These are phyloP conservation scores for Mollisiaceae sp. DNA, from an alignment of 2,329 filamentous ascomycete genomes.

Conservation along the genomic window DNA sequence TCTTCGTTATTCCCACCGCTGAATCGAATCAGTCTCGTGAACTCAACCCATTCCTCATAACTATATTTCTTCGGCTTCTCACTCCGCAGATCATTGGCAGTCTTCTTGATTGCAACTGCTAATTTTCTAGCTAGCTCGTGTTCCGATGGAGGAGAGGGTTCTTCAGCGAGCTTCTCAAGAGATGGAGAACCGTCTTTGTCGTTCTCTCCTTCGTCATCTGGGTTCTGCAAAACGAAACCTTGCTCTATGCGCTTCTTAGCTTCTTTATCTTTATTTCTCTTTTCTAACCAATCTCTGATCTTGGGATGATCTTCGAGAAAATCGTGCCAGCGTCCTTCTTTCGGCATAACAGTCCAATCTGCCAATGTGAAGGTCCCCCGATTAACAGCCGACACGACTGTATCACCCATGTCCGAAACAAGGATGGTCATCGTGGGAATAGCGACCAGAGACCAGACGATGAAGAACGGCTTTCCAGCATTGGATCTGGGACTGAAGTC, in stretches of 20 bases:
- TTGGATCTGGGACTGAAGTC: slow-evolving; percentile 69
- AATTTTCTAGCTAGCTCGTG: slow-evolving; percentile 60
- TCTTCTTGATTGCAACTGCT: slow-evolving; percentile 59
- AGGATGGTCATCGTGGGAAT: slow-evolving; percentile 74
- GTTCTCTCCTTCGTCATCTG: slow-evolving; percentile 38
- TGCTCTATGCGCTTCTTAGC: slow-evolving; percentile 49
- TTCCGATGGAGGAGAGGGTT: slow-evolving; percentile 43
- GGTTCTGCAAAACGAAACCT: slow-evolving; percentile 42
- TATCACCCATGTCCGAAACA: slow-evolving; percentile 66
- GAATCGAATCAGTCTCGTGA: slow-evolving; percentile 66
- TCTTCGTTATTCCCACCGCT: slow-evolving; percentile 44
- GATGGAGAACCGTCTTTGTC: slow-evolving; percentile 10
- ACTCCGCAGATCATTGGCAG: slow-evolving; percentile 57
- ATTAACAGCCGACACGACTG: slow-evolving; percentile 67
- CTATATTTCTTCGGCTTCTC: slow-evolving; percentile 57
- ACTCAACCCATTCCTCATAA: slow-evolving; percentile 73
- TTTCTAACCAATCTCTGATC: slow-evolving; percentile 46
- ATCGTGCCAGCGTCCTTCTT: slow-evolving; percentile 58
- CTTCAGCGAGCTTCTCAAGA: slow-evolving; percentile 50
- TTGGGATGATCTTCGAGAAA: slow-evolving; percentile 55
- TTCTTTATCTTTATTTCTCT: slow-evolving; percentile 46
- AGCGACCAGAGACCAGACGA: slow-evolving; percentile 72
- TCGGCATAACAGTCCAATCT: slow-evolving; percentile 69
- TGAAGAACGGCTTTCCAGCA: slow-evolving; percentile 70
- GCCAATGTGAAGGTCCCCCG: slow-evolving; percentile 63